These are phyloP conservation scores for Stephania cephalantha DNA, from an alignment of 164 flowering plant genomes.

Conservation along the genomic window DNA sequence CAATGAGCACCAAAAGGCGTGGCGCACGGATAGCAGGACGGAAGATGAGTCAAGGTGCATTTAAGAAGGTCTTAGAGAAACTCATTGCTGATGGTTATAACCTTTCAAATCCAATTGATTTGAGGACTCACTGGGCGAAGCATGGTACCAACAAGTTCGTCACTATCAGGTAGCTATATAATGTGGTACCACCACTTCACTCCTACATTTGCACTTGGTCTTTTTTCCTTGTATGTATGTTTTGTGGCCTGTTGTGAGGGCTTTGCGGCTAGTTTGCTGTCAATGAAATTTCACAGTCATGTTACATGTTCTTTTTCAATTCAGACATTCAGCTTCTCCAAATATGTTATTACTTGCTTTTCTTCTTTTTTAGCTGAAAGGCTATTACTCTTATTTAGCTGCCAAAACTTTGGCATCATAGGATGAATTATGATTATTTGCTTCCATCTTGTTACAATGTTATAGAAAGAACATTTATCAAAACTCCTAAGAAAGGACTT, in stretches of 20 bases:
- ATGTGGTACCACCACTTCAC: constrained; percentile 21
- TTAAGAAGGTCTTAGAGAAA: constrained; percentile 88
- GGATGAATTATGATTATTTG: constrained; percentile 22
- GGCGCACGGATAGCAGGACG: constrained; percentile 91
- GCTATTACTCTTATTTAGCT: constrained; percentile 16
- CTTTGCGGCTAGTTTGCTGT: constrained; percentile 23
- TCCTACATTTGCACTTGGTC: constrained; percentile 33
- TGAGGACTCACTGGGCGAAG: constrained; percentile 85
- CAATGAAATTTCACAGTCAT: constrained; percentile 27
- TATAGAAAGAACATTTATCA: not conserved
- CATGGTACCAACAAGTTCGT: constrained; percentile 96
- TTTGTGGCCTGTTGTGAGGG: constrained; percentile 34
- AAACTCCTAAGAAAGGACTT: no score
- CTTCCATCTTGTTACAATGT: not conserved
- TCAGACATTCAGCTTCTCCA: constrained; percentile 24
- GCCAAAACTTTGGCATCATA: constrained; percentile 19
- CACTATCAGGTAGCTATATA: constrained; percentile 63
- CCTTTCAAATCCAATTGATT: constrained; percentile 70
- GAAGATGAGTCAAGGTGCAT: constrained; percentile 93
- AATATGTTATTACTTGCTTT: constrained; percentile 22
- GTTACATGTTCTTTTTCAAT: constrained; percentile 27
- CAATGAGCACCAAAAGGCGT: constrained; percentile 84
- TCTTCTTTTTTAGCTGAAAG: constrained; percentile 16
- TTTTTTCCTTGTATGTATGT: constrained; percentile 41
- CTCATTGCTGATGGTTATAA: constrained; percentile 66